Evolutionary conservation across 140 eudicot species (phyloP), one percentile per base, ranked within the genome.

Genomic region (Bidens hawaiensis): DNA sequence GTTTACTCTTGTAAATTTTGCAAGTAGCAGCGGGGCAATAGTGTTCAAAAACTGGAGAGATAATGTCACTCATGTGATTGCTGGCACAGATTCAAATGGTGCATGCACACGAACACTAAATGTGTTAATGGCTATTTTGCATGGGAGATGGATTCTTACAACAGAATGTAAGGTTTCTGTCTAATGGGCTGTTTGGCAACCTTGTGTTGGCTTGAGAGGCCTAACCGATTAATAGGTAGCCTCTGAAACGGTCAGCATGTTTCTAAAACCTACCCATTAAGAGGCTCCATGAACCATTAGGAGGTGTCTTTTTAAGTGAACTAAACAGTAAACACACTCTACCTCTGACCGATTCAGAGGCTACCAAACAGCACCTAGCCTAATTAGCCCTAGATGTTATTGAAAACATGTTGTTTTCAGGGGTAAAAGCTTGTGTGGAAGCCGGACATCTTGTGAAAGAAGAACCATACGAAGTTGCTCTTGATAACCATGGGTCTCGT

Each of bases 11-110:
- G 76, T 64, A 36, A 70, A 88, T 31, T 88, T 87, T 78, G 99
- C 95, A 38, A 72, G 76, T 36, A 59, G 56, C 25, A 76, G 76
- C 30, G 95, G 87, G 36, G 95, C 85, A 24, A 62, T 76, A 17
- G 85, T 88, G 52, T 60, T 71, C 15, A 85, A 76, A 77, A 72
- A 43, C 58, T 88, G 93, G 84, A 80, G 64, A 23, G 78, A 89
- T 15, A 73, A 76, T 71, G 96, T 93, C 28, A 93, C 96, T 28
- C 99, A 93, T 64, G 89, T 93, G 13, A 80, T 93, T 63, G 96
- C 99, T 15, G 78, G 89, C 16, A 79, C 77, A 21, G 83, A 87
- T 85, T 80, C 73, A 72, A 76, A 67, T 23, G 99, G 99, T 41
- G 95, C 96, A 46, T 87, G 83, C 67, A 75, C 83, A 56, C 74